Percentiles rank a stretch among this genome's conserved stretches.
phyloP scores from a whole-genome alignment of 441 rosid species.

The Melianthus villosus region DNA sequence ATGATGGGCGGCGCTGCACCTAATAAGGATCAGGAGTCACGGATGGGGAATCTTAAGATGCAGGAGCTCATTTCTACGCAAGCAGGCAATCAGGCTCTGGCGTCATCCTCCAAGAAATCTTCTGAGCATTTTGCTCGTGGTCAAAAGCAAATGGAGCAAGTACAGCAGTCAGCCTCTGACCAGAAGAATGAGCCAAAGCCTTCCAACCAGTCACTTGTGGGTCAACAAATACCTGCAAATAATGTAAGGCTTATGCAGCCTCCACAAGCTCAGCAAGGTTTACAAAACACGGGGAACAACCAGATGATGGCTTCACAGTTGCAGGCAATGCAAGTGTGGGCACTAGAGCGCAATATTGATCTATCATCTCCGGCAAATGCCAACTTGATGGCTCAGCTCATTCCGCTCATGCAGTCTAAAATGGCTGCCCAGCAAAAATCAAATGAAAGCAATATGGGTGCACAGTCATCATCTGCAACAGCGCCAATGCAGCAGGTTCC shows the following conservation, averaged over 20 bases:
- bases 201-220: slow-evolving; percentile 33
- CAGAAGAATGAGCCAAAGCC: slow-evolving; percentile 53
- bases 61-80: slow-evolving; percentile 72
- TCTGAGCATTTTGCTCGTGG: slow-evolving; percentile 50
- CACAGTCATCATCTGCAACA: slow-evolving; percentile 40
- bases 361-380: slow-evolving; percentile 83
- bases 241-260: slow-evolving; percentile 58
- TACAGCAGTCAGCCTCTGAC: slow-evolving; percentile 34
- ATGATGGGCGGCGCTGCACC: slow-evolving; percentile 33
- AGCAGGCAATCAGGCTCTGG: slow-evolving; percentile 59
- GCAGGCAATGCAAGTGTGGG: slow-evolving; percentile 88
- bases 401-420: slow-evolving; percentile 67
- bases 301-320: slow-evolving; percentile 68
- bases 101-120: slow-evolving; percentile 63
- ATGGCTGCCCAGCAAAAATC: slow-evolving; percentile 74
- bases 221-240: slow-evolving; percentile 48
- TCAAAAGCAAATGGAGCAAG: slow-evolving; percentile 62
- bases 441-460: slow-evolving; percentile 37
- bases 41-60: slow-evolving; percentile 58
- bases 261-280: slow-evolving; percentile 43
- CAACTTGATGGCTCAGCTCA: slow-evolving; percentile 65
- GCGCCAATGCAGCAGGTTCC: slow-evolving; percentile 56
- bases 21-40: slow-evolving; percentile 58
- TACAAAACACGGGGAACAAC: slow-evolving; percentile 48
- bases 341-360: slow-evolving; percentile 75